A percentile compares a stretch with the other conserved stretches of the same genome.
These are phyloP conservation scores for Babesia caballi DNA, from an alignment of 169 alveolate species.

Conservation along the genomic window DNA sequence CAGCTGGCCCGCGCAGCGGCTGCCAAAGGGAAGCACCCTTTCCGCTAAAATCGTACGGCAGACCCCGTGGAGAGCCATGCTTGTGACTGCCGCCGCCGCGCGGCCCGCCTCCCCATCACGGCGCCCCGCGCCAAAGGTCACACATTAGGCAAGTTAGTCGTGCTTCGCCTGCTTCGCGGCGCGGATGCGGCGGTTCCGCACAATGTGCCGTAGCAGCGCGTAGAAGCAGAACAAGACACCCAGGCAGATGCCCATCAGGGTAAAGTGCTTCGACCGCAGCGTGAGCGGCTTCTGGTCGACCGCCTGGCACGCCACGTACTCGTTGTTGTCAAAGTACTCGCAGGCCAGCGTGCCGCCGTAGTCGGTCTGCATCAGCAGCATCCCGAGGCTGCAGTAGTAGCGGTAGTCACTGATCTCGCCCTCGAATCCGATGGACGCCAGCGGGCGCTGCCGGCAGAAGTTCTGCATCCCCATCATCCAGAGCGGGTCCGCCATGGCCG, in stretches of 20 bases:
- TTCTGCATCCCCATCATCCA: conserved; percentile 26
- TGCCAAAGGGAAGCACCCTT: not conserved
- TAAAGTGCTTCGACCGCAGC: conserved; percentile 26
- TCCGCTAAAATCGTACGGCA: not conserved
- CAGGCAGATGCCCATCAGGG: conserved; percentile 30
- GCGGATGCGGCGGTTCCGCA: not conserved
- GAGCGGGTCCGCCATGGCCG: conserved; percentile 15
- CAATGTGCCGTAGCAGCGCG: not conserved
- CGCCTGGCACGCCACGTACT: conserved; percentile 45
- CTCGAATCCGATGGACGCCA: conserved; percentile 44
- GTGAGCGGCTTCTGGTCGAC: conserved; percentile 1
- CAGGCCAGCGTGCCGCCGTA: conserved; percentile 15
- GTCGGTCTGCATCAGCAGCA: conserved; percentile 26
- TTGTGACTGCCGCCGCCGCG: not conserved
- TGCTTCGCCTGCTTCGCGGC: not conserved
- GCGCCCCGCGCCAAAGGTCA: not conserved
- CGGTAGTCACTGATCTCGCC: conserved; percentile 26
- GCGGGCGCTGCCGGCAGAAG: conserved; percentile 26
- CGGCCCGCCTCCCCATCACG: conserved; percentile 1
- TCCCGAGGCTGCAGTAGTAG: conserved; percentile 57
- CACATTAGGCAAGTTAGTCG: not conserved
- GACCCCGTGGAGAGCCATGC: not conserved
- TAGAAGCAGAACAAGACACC: conserved; percentile 13
- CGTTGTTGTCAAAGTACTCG: conserved; percentile 52
- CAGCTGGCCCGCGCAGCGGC: not conserved